phyloP scores from a whole-genome alignment of 2,329 filamentous ascomycete genomes.

The Ploettnerulaceae sp. region DNA sequence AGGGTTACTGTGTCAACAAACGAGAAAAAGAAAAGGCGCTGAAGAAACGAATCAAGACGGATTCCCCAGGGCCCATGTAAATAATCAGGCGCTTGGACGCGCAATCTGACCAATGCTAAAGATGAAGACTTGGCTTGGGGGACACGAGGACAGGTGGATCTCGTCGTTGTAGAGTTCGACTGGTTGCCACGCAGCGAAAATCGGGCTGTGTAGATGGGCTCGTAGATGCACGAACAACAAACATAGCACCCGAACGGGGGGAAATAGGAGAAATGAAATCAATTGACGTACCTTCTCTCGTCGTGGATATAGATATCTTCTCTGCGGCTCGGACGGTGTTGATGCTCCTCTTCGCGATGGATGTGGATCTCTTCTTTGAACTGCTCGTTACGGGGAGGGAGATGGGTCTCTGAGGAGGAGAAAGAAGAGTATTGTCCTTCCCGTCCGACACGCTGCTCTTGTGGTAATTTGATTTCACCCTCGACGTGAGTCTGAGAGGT shows the following conservation, averaged over 20 bases:
- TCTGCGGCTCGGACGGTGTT: conserved; percentile 65
- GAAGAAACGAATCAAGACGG: conserved; percentile 11
- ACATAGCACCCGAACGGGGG: conserved; percentile 10
- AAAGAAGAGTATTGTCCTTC: conserved; percentile 75
- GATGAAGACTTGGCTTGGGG: not conserved
- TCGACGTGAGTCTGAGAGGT: conserved; percentile 71
- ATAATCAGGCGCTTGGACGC: conserved; percentile 18
- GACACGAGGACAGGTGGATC: conserved; percentile 7
- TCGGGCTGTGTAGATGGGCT: too few relatives aligned
- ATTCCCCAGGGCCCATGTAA: conserved; percentile 4
- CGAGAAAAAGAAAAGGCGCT: conserved; percentile 19
- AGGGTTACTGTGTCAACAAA: conserved; percentile 40
- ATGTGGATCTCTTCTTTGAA: conserved; percentile 76
- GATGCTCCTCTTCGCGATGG: conserved; percentile 71
- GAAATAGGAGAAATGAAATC: conserved; percentile 1
- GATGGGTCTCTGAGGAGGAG: conserved; percentile 62
- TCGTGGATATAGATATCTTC: conserved; percentile 48
- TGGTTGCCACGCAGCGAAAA: conserved; percentile 5
- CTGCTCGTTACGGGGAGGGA: conserved; percentile 59
- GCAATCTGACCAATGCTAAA: conserved; percentile 15
- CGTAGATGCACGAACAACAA: conserved; percentile 7
- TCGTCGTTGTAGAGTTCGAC: conserved; percentile 7
- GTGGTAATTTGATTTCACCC: conserved; percentile 72
- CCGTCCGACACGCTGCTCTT: conserved; percentile 82
- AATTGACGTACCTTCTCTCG: conserved; percentile 48